A percentile compares a stretch with the other conserved stretches of the same genome.
Conservation (phyloP, 2,329 filamentous ascomycete species). For the Scytalidium sp. region DNA sequence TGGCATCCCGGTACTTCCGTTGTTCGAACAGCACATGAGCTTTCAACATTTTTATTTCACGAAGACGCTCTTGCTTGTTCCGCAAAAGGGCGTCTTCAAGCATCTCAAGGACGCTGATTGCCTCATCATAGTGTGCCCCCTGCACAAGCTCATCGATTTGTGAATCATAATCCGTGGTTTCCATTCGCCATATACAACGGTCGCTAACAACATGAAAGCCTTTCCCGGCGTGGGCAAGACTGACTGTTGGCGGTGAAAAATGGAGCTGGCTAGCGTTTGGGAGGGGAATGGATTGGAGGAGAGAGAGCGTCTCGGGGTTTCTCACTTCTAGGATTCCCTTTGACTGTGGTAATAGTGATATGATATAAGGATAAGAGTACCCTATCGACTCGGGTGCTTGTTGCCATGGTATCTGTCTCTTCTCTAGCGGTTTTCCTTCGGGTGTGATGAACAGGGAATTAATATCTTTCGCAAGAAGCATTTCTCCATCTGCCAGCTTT, state of each 20-base stretch:
- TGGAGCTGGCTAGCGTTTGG: constrained; percentile 82
- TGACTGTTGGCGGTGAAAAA: constrained; percentile 88
- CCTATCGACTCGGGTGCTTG: constrained; percentile 85
- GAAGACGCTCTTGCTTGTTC: constrained; percentile 76
- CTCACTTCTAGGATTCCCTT: constrained; percentile 87
- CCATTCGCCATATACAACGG: constrained; percentile 93
- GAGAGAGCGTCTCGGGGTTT: constrained; percentile 86
- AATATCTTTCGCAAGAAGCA: constrained; percentile 95
- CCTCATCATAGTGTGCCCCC: constrained; percentile 77
- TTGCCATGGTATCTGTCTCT: constrained; percentile 89
- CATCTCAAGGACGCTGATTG: constrained; percentile 83
- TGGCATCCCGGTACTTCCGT: constrained; percentile 77
- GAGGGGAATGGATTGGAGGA: constrained; percentile 81
- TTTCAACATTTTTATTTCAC: constrained; percentile 88
- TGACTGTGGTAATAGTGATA: constrained; percentile 78
- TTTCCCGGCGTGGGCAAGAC: constrained; percentile 93
- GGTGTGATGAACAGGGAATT: constrained; percentile 90
- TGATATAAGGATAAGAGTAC: constrained; percentile 94
- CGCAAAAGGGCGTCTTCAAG: constrained; percentile 87
- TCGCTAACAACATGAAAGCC: constrained; percentile 94
- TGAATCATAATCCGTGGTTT: constrained; percentile 82
- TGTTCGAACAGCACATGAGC: constrained; percentile 80
- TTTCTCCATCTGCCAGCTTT: constrained; percentile 75
- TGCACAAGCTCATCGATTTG: constrained; percentile 82
- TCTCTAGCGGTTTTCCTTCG: constrained; percentile 76